Conservation (phyloP, 257 asterid species). For the Solanum commersonii region DNA sequence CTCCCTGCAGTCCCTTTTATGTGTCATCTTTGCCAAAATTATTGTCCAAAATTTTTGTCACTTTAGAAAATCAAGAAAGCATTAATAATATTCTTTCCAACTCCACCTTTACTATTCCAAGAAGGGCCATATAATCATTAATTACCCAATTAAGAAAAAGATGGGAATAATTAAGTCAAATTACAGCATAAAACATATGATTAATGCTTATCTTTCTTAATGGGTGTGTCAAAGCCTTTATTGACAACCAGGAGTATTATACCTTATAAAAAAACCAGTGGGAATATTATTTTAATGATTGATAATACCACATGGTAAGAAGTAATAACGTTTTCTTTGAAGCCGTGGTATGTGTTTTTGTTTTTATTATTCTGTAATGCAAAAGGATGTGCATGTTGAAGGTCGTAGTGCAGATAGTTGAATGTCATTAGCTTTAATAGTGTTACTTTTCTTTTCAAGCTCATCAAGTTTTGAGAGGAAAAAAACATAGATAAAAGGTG, state of each 20-base stretch:
- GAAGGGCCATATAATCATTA: background rate
- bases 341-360: background rate
- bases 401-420: background rate
- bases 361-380: background rate
- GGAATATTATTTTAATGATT: background rate
- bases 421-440: background rate
- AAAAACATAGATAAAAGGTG: background rate
- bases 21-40: background rate
- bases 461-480: background rate
- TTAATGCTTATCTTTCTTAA: background rate
- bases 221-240: background rate
- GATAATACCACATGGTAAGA: background rate
- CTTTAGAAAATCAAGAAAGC: background rate
- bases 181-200: background rate
- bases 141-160: background rate
- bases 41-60: background rate
- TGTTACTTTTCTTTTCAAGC: background rate
- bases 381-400: background rate
- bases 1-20: background rate
- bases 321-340: background rate
- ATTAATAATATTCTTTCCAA: background rate
- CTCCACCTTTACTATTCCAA: background rate
- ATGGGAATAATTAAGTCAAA: background rate
- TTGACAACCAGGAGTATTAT: background rate
- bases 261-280: background rate